Evolutionary conservation across 495 filamentous ascomycete genomes (phyloP).

Genomic region (Annulohypoxylon stygium): DNA sequence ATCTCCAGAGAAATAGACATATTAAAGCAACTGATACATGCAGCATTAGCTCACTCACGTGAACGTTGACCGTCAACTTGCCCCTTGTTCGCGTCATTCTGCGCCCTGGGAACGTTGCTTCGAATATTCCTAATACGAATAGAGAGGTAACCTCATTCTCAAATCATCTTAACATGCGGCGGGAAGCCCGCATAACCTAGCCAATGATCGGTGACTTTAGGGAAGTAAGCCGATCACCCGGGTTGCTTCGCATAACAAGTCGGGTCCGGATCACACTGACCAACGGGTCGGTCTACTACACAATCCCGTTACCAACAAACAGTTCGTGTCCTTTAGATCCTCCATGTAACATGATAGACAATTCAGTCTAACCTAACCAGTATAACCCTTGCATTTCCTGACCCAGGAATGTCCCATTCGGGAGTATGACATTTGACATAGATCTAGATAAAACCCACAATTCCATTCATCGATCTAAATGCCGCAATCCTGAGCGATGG

Average conservation of each 20-base stretch:
- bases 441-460: conserved; percentile 12
- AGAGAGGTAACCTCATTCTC: conserved; percentile 20
- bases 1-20: conserved; percentile 1
- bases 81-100: conserved; percentile 22
- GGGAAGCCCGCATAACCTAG: conserved; percentile 7
- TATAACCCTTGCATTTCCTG: background rate
- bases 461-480: conserved; percentile 9
- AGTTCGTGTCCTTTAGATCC: background rate
- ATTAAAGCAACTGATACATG: conserved; percentile 17
- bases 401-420: background rate
- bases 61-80: conserved; percentile 5
- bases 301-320: conserved; percentile 10
- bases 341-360: background rate
- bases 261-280: background rate
- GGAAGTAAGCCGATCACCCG: conserved; percentile 1
- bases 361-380: background rate
- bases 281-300: background rate
- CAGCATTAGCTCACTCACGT: conserved; percentile 30
- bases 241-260: conserved; percentile 4
- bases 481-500: background rate
- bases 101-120: conserved; percentile 1
- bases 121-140: conserved; percentile 8
- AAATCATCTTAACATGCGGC: conserved; percentile 9
- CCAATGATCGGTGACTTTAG: conserved; percentile 9
- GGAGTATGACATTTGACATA: background rate